Percentiles rank a stretch among this genome's conserved stretches.
Conservation (phyloP, 2,329 filamentous ascomycete genomes). For the Colletotrichum spinosum region DNA sequence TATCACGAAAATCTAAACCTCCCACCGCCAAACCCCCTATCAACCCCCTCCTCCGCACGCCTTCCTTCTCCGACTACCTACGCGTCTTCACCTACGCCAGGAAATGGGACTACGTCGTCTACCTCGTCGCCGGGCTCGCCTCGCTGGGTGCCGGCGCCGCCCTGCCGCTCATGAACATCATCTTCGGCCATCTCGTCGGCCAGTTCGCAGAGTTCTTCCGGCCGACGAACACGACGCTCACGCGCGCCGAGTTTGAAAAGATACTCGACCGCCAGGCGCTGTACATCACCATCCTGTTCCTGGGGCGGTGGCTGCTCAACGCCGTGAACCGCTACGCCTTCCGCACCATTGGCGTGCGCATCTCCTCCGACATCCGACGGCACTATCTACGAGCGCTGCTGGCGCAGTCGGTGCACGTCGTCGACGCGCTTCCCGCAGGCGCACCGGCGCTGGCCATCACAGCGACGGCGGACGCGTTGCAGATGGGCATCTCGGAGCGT, state of each 20-base stretch:
- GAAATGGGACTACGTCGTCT: slow-evolving; percentile 46
- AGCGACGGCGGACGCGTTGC: slow-evolving; percentile 63
- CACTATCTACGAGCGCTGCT: slow-evolving; percentile 64
- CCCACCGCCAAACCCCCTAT: background rate
- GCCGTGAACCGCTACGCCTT: slow-evolving; percentile 73
- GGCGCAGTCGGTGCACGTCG: slow-evolving; percentile 59
- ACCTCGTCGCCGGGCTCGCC: slow-evolving; percentile 44
- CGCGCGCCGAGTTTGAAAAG: slow-evolving; percentile 38
- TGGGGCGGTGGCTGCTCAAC: slow-evolving; percentile 73
- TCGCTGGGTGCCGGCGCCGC: slow-evolving; percentile 48
- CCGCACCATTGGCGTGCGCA: slow-evolving; percentile 70
- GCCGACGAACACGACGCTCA: slow-evolving; percentile 40
- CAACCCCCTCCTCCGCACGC: slow-evolving; percentile 11
- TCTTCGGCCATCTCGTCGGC: slow-evolving; percentile 47
- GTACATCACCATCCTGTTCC: slow-evolving; percentile 77
- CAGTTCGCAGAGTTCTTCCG: slow-evolving; percentile 44
- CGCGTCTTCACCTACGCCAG: slow-evolving; percentile 47
- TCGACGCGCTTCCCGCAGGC: slow-evolving; percentile 63
- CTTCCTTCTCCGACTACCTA: slow-evolving; percentile 30
- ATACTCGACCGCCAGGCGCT: slow-evolving; percentile 40
- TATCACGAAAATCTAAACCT: no score
- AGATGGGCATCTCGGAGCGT: slow-evolving; percentile 65
- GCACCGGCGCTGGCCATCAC: slow-evolving; percentile 65
- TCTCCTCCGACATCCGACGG: slow-evolving; percentile 68
- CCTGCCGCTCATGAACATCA: slow-evolving; percentile 52